These are phyloP conservation scores for Mikania micrantha DNA, from an alignment of 129 eudicot genomes.

Conservation along the genomic window DNA sequence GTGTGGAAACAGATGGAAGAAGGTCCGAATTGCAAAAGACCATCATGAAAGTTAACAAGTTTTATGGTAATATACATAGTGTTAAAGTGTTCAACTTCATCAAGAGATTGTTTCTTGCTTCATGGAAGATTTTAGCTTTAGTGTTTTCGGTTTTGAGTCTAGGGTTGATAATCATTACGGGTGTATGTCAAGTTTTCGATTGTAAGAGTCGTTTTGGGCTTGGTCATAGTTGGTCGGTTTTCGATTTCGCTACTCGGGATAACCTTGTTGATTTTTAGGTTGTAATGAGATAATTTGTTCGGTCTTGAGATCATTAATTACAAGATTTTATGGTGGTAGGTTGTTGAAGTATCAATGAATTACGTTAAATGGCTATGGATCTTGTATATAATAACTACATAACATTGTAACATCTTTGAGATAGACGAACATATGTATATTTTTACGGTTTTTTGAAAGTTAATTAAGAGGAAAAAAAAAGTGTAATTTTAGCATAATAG, in stretches of 20 bases:
- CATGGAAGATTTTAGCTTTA: slow-evolving; percentile 7
- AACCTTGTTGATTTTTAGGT: slow-evolving; percentile 9
- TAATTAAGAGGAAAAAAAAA: too few species aligned
- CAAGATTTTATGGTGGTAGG: too few species aligned
- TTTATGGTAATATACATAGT: slow-evolving; percentile 14
- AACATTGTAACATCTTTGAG: too few species aligned
- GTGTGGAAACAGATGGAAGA: neutral
- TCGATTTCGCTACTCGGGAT: neutral
- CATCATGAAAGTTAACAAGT: neutral
- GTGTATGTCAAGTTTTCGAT: slow-evolving; percentile 19
- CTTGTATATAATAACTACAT: too few species aligned
- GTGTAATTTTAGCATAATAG: too few species aligned
- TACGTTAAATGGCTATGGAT: too few species aligned
- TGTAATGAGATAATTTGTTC: too few species aligned
- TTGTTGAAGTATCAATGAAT: too few species aligned
- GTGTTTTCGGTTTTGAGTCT: slow-evolving; percentile 5
- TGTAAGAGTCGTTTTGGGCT: slow-evolving; percentile 1
- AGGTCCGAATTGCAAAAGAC: slow-evolving; percentile 18
- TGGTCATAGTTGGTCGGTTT: neutral
- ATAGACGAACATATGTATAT: too few species aligned
- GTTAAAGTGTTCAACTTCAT: slow-evolving; percentile 4
- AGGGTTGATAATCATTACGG: neutral
- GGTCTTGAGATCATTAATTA: too few species aligned
- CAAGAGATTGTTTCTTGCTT: slow-evolving; percentile 14
- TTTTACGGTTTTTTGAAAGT: too few species aligned